A percentile compares a stretch with the other conserved stretches of the same genome.
Conservation (phyloP, 83 land plant genomes). For the Picea mariana region DNA sequence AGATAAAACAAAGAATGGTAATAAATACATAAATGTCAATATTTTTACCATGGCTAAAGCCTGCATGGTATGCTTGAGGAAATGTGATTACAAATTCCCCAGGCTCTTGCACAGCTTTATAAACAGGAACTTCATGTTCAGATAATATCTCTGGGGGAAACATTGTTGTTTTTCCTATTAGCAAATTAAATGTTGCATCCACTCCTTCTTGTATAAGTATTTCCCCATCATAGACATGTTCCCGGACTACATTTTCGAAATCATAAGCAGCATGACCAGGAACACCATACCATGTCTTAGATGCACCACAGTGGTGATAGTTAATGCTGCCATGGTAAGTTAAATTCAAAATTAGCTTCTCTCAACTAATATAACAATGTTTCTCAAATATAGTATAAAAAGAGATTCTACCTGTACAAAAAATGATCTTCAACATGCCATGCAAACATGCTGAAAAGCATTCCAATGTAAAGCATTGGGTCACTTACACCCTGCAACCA, state of each 20-base stretch:
- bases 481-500: constrained; percentile 85
- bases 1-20: background rate
- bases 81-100: constrained; percentile 97
- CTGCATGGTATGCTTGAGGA: constrained; percentile 96
- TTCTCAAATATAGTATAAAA: background rate
- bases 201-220: constrained; percentile 60
- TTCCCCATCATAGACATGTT: constrained; percentile 66
- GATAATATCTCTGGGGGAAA: constrained; percentile 69
- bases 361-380: background rate
- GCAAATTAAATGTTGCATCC: constrained; percentile 86
- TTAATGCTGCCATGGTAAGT: constrained; percentile 63
- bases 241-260: constrained; percentile 77
- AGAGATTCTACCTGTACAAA: constrained; percentile 66
- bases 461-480: constrained; percentile 95
- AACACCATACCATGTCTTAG: constrained; percentile 95
- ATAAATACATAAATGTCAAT: background rate
- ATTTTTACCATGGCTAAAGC: constrained; percentile 91
- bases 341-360: background rate
- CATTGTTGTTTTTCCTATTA: constrained; percentile 79
- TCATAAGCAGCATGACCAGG: constrained; percentile 79
- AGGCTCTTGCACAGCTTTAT: constrained; percentile 92
- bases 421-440: constrained; percentile 99
- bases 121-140: constrained; percentile 75
- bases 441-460: constrained; percentile 95
- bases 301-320: constrained; percentile 95